These are phyloP conservation scores for Allium sativum DNA, from an alignment of 106 monocot species.

Conservation along the genomic window DNA sequence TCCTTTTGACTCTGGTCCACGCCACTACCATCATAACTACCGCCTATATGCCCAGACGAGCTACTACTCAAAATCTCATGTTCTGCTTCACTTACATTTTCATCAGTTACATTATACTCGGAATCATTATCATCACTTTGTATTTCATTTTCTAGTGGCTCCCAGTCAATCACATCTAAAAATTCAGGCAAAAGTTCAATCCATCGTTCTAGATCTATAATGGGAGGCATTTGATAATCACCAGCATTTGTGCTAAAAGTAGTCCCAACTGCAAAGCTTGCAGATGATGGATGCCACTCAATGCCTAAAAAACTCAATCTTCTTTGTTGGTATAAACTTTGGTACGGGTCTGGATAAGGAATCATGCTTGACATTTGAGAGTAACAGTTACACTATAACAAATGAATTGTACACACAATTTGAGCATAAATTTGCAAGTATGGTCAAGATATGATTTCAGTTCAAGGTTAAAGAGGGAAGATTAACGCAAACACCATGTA, in stretches of 20 bases:
- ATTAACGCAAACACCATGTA: too few relatives aligned
- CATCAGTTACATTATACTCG: constrained; percentile 85
- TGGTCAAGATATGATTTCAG: too few relatives aligned
- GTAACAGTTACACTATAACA: not conserved
- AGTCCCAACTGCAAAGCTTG: constrained; percentile 81
- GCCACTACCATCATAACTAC: constrained; percentile 45
- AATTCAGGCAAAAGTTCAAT: constrained; percentile 70
- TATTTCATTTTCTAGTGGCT: constrained; percentile 66
- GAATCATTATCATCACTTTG: constrained; percentile 88
- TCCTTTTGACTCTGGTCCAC: constrained; percentile 27
- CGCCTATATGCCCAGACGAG: constrained; percentile 47
- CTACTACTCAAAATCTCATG: constrained; percentile 32
- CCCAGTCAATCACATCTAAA: constrained; percentile 80
- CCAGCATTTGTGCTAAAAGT: constrained; percentile 48
- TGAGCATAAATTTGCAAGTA: too few relatives aligned
- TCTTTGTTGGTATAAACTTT: constrained; percentile 75
- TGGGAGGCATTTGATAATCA: constrained; percentile 58
- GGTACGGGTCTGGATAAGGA: constrained; percentile 95
- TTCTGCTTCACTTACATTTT: constrained; percentile 66
- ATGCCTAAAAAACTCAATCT: constrained; percentile 65
- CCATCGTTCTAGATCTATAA: constrained; percentile 65
- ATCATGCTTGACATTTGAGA: constrained; percentile 60
- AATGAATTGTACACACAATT: too few relatives aligned
- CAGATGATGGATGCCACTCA: constrained; percentile 81
- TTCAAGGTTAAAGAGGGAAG: too few relatives aligned